A percentile compares a stretch with the other conserved stretches of the same genome.
These are phyloP conservation scores for Trametes cingulata DNA, from an alignment of 768 basidiomycete species.

Conservation along the genomic window DNA sequence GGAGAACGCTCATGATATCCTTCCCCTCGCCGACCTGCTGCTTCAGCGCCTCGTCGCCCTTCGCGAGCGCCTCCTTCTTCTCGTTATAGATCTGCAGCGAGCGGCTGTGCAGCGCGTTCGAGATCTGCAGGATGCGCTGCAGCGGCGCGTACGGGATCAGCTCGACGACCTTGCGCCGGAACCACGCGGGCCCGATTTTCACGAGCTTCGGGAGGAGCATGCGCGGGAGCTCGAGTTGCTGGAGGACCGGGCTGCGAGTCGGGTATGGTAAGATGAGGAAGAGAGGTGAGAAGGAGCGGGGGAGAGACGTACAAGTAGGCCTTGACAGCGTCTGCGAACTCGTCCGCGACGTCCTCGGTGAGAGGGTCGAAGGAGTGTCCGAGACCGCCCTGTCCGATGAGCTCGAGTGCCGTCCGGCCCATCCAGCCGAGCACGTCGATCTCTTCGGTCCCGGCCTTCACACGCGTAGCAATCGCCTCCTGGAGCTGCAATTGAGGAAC, in stretches of 20 bases:
- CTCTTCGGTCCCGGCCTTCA: not conserved
- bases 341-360: conserved; percentile 29
- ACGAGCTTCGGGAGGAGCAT: conserved; percentile 14
- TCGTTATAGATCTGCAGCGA: conserved; percentile 37
- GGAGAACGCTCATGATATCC: conserved; percentile 47
- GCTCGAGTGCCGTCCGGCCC: conserved; percentile 46
- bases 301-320: conserved; percentile 30
- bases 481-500: not conserved
- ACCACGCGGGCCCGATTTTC: conserved; percentile 19
- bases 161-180: conserved; percentile 35
- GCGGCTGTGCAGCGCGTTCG: conserved; percentile 36
- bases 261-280: not conserved
- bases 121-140: conserved; percentile 34
- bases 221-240: not conserved
- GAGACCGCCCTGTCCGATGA: conserved; percentile 43
- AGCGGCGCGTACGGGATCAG: conserved; percentile 34
- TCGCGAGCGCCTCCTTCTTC: conserved; percentile 38
- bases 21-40: conserved; percentile 39
- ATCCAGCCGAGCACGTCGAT: conserved; percentile 36
- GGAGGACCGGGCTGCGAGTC: not conserved
- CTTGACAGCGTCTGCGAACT: conserved; percentile 6
- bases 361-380: conserved; percentile 40
- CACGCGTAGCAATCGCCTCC: not conserved
- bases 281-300: not conserved
- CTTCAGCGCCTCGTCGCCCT: conserved; percentile 36